Conservation (phyloP, 108 stramenopile species). For the Mediolabrus comicus region DNA sequence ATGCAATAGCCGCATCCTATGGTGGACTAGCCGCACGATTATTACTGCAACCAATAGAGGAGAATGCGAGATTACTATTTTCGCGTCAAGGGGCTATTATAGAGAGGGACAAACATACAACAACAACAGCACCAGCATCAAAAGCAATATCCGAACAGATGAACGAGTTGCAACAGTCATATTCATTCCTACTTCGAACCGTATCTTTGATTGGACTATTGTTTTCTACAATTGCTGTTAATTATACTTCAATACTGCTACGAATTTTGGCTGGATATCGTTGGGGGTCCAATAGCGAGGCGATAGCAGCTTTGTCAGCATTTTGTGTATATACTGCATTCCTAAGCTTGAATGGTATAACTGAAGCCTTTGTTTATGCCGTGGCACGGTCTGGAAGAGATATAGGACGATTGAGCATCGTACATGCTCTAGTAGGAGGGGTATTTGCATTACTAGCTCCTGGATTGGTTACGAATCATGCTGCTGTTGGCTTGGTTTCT, state of each 20-base stretch:
- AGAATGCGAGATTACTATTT: slow-evolving; percentile 85
- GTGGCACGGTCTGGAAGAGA: slow-evolving; percentile 60
- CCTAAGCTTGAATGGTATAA: slow-evolving; percentile 90
- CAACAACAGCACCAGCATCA: not conserved
- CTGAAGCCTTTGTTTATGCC: slow-evolving; percentile 93
- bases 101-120: not conserved
- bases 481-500: slow-evolving; percentile 71
- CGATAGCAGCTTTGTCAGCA: slow-evolving; percentile 71
- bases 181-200: slow-evolving; percentile 59
- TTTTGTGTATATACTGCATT: slow-evolving; percentile 94
- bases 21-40: slow-evolving; percentile 81
- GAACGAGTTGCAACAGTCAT: slow-evolving; percentile 35
- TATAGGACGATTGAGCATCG: slow-evolving; percentile 61
- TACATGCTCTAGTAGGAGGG: slow-evolving; percentile 64
- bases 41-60: slow-evolving; percentile 87
- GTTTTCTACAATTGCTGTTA: slow-evolving; percentile 69
- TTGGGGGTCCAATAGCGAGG: slow-evolving; percentile 73
- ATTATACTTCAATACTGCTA: slow-evolving; percentile 77
- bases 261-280: slow-evolving; percentile 65
- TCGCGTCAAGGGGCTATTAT: slow-evolving; percentile 52
- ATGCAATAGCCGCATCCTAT: slow-evolving; percentile 76
- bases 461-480: slow-evolving; percentile 48
- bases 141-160: not conserved
- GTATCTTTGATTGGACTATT: slow-evolving; percentile 76
- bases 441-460: slow-evolving; percentile 71